Conservation (phyloP, 1,284 basidiomycete genomes). For the Ustanciosporium gigantosporum region DNA sequence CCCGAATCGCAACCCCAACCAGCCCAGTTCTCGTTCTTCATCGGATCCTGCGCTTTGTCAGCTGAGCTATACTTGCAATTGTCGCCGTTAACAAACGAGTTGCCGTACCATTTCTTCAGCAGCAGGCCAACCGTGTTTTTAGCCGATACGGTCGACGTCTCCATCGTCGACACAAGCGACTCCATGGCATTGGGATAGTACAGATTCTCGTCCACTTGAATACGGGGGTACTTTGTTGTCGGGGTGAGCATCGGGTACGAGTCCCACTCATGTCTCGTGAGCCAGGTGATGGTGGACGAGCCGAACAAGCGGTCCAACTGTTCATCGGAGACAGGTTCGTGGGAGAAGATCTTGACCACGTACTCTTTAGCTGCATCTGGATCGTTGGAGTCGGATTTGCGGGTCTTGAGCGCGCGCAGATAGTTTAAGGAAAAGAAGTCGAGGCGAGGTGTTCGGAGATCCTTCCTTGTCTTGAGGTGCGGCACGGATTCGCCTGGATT, state of each 20-base stretch:
- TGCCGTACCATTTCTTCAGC: slow-evolving; percentile 47
- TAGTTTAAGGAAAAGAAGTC: slow-evolving; percentile 90
- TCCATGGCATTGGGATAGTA: slow-evolving; percentile 91
- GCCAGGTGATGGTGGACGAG: slow-evolving; percentile 67
- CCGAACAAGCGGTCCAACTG: slow-evolving; percentile 66
- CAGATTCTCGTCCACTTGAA: slow-evolving; percentile 74
- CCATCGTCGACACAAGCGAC: slow-evolving; percentile 70
- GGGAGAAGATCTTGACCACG: slow-evolving; percentile 73
- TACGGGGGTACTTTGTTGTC: slow-evolving; percentile 71
- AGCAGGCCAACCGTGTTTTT: slow-evolving; percentile 68
- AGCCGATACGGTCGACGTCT: slow-evolving; percentile 82
- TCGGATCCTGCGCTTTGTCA: slow-evolving; percentile 10
- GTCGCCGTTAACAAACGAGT: slow-evolving; percentile 45
- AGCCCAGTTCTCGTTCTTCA: slow-evolving; percentile 42
- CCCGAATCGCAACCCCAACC: slow-evolving; percentile 55
- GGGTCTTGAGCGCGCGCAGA: slow-evolving; percentile 68
- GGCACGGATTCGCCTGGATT: too few relatives aligned
- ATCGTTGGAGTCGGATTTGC: slow-evolving; percentile 23
- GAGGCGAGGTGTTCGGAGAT: too few relatives aligned
- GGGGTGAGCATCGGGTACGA: slow-evolving; percentile 70
- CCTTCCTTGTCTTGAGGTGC: too few relatives aligned
- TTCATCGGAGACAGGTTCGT: slow-evolving; percentile 69
- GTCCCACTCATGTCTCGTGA: slow-evolving; percentile 73
- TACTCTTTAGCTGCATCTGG: slow-evolving; percentile 36
- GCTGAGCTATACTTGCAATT: slow-evolving; percentile 17